Base-by-base conservation (phyloP, 2,329 filamentous ascomycete genomes). In the Akanthomyces muscarius region DNA sequence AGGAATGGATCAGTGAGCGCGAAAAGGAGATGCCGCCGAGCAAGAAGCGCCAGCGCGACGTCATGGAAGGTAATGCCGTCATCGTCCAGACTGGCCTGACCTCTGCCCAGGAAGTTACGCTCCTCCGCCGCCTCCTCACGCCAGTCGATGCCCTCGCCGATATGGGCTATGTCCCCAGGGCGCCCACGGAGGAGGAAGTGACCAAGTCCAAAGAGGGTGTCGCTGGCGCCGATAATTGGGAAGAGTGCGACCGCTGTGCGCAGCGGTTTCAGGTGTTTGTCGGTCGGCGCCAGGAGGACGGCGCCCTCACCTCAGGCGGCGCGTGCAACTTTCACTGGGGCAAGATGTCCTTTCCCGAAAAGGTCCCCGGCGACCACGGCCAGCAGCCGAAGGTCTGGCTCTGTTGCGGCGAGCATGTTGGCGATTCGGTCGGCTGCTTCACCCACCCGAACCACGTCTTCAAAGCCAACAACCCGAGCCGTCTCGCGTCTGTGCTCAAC, bases 241-340 rank as follows among this genome's bases (percentile, higher is more conserved):
- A 99, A 76, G 83, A 86, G 56, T 99, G 95, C 70, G 93, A 97
- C 70, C 88, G 95, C 23, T 99, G 95, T 75, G 82, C 82, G 48
- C 86, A 87, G 41, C 87, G 94, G 25, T 99, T 99, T 71, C 91
- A 97, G 71, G 91, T 97, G 4, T 98, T 96, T 67, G 92, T 93
- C 0, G 91, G 92, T 4, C 87, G 94, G 48, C 85, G 92, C 61
- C 84, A 88, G 64, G 83, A 88, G 68, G 95, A 96, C 52, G 88
- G 87, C 0, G 82, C 89, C 2, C 83, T 97, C 18, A 84, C 90
- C 0, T 89, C 87, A 0, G 91, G 91, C 28, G 93, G 93, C 0
- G 78, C 79, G 42, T 99, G 96, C 76, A 87, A 79, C 0, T 88
- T 94, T 74, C 95, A 99, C 72, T 91, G 88, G 70, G 91, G 89